A percentile compares a stretch with the other conserved stretches of the same genome.
phyloP scores from a whole-genome alignment of 2,329 filamentous ascomycete species.

The Diatrype stigma region DNA sequence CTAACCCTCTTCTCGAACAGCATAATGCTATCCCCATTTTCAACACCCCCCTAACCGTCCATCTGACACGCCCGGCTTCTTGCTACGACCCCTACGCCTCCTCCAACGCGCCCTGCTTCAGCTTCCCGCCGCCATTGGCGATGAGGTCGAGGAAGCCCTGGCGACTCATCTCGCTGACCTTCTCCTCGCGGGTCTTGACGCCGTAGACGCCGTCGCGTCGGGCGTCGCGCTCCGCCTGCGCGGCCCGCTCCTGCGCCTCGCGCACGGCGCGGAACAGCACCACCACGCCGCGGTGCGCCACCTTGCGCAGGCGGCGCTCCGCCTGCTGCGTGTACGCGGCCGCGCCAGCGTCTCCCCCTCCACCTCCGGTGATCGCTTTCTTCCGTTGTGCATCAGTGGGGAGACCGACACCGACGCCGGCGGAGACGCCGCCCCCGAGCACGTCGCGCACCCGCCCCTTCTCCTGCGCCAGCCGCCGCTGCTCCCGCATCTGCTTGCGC shows the following conservation, averaged over 20 bases:
- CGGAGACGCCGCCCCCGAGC: slow-evolving; percentile 47
- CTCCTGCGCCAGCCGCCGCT: slow-evolving; percentile 74
- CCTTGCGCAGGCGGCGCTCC: slow-evolving; percentile 79
- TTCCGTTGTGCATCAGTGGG: too few relatives aligned
- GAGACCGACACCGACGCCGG: too few relatives aligned
- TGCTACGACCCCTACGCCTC: too few relatives aligned
- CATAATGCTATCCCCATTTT: slow-evolving; percentile 23
- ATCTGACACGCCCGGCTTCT: too few relatives aligned
- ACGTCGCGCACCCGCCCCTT: slow-evolving; percentile 88
- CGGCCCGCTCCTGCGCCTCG: slow-evolving; percentile 84
- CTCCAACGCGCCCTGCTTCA: slow-evolving; percentile 57
- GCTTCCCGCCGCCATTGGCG: slow-evolving; percentile 54
- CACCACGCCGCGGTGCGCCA: slow-evolving; percentile 87
- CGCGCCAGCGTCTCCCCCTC: slow-evolving; percentile 40
- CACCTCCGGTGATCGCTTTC: too few relatives aligned
- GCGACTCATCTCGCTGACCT: slow-evolving; percentile 92
- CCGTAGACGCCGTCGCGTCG: slow-evolving; percentile 73
- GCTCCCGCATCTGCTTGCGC: slow-evolving; percentile 69
- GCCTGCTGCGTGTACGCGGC: slow-evolving; percentile 58
- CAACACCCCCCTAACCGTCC: too few relatives aligned
- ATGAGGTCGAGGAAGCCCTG: slow-evolving; percentile 95
- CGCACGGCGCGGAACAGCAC: slow-evolving; percentile 95
- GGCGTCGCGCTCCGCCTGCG: slow-evolving; percentile 67
- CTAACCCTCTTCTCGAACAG: not conserved
- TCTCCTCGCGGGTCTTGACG: slow-evolving; percentile 75